Evolutionary conservation across 1,139 yeast species (phyloP), one percentile per base, ranked within the genome.

Genomic region (Debaryomyces nepalensis): DNA sequence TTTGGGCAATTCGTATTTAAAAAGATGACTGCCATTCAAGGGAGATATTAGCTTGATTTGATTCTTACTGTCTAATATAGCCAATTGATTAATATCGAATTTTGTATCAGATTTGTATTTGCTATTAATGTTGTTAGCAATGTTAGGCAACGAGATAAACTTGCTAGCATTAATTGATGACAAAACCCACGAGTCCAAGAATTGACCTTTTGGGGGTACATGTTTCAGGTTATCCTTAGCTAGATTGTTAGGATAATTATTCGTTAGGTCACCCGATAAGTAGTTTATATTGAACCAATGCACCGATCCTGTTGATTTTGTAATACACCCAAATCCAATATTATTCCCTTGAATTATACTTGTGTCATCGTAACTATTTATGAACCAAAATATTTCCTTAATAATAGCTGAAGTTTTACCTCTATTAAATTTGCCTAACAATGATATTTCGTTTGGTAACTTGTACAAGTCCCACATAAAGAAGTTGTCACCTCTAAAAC

Each of bases 401-500:
- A 83, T 73, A 2, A 69, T 59, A 0, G 87, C 82, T 3, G 83
- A 75, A 0, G 87, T 82, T 52, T 80, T 81, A 3, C 91, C 91
- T 30, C 90, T 67, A 8, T 64, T 64, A 51, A 81, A 83, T 48
- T 80, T 78, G 10, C 87, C 89, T 39, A 81, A 59, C 18, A 84
- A 62, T 0, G 79, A 67, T 3, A 84, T 70, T 48, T 80, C 80
- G 1, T 53, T 53, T 0, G 84, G 81, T 26, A 75, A 62, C 44
- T 74, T 72, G 33, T 82, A 71, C 42, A 79, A 68, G 53, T 84
- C 91, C 85, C 88, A 84, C 49, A 82, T 68, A 52, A 72, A 82
- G 9, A 84, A 65, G 38, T 70, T 73, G 54, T 84, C 90, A 2
- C 91, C 91, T 42, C 87, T 68, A 14, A 62, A 55, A 15, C 79